Base-by-base conservation (phyloP, 257 asterid genomes). In the Fraxinus cuspidata region DNA sequence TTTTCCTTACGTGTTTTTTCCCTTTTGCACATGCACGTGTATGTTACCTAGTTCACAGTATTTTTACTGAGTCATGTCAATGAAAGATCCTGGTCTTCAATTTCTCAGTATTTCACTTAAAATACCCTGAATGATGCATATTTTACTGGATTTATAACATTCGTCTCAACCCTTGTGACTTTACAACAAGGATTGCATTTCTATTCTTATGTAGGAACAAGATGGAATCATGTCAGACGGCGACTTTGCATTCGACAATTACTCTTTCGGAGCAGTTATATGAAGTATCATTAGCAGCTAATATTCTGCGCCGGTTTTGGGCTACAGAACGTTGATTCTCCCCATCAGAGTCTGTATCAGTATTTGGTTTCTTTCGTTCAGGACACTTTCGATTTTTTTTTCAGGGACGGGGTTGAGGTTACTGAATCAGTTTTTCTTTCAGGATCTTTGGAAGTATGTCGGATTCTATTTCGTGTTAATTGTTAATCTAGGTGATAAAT, bases 231-330 rank as follows among this genome's bases (percentile, higher is more conserved):
- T 79, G 38, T 63, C 92, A 37, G 88, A 82, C 32, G 90, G 89
- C 37, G 91, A 87, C 73, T 85, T 90, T 29, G 90, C 82, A 51
- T 84, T 90, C 51, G 90, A 87, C 63, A 88, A 89, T 76, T 90
- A 79, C 79, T 65, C 87, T 5, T 91, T 89, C 16, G 91, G 94
- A 44, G 78, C 88, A 49, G 87, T 87, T 81, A 32, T 83, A 19
- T 87, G 79, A 85, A 38, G 74, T 31, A 19, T 71, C 27, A 58
- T 15, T 42, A 71, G 77, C 28, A 10, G 23, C 34, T 28, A 31
- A n/a, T 66, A 71, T 42, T 72, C 56, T 21, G 29, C 15, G 15
- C 31, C 16, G 64, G 63, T 76, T 80, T 75, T 71, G 56, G 73
- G 80, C 74, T 69, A 37, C 80, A 25, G 35, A 63, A 25, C 21